Evolutionary conservation across 495 filamentous ascomycete species (phyloP).

Genomic region (Penicillium roqueforti): DNA sequence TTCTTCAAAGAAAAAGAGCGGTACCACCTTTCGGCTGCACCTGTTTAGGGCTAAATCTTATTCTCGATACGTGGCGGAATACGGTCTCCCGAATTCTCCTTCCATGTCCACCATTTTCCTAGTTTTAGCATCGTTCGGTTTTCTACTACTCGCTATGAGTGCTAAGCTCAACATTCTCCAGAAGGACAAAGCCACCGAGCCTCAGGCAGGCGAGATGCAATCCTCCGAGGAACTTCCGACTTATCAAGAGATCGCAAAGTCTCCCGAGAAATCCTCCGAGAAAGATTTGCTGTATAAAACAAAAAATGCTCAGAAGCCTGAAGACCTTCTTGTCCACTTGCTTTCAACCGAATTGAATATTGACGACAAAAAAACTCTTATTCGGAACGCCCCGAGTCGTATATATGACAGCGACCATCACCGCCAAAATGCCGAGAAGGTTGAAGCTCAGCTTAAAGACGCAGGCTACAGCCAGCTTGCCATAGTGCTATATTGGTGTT

Average conservation of each 20-base stretch:
- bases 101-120: too few species aligned
- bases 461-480: not conserved
- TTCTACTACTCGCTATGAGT: too few species aligned
- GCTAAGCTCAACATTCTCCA: not conserved
- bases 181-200: conserved; percentile 38
- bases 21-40: too few species aligned
- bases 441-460: not conserved
- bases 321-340: not conserved
- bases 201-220: conserved; percentile 15
- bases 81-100: too few species aligned
- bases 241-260: not conserved
- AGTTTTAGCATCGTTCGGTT: too few species aligned
- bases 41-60: too few species aligned
- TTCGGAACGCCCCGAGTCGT: too few species aligned
- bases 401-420: too few species aligned
- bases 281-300: not conserved
- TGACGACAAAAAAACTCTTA: not conserved
- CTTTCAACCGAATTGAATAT: not conserved
- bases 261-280: not conserved
- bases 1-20: too few species aligned
- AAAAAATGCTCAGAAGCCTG: not conserved
- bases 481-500: too few species aligned
- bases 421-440: too few species aligned
- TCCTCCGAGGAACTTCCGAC: not conserved
- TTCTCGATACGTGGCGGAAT: too few species aligned